phyloP scores from a whole-genome alignment of 2,329 filamentous ascomycete genomes.

The Claviceps sp. region DNA sequence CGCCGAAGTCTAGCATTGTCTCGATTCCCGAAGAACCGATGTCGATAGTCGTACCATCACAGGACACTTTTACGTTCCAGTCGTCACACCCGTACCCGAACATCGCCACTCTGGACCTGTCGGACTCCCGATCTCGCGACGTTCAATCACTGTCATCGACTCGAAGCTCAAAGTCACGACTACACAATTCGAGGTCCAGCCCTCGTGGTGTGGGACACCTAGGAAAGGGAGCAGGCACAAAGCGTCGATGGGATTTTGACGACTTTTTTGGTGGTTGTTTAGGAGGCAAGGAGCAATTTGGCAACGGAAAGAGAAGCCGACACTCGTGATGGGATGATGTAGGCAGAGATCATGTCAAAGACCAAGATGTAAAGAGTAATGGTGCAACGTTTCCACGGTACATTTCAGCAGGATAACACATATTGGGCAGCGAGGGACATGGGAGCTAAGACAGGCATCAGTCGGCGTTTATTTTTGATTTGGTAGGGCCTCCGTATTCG shows the following conservation, averaged over 20 bases:
- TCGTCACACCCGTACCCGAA: conserved; percentile 48
- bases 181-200: conserved; percentile 13
- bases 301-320: conserved; percentile 36
- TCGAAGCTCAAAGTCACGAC: conserved; percentile 16
- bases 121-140: conserved; percentile 34
- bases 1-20: conserved; percentile 14
- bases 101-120: conserved; percentile 46
- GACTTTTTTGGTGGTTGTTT: conserved; percentile 63
- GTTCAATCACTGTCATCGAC: conserved; percentile 14
- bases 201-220: conserved; percentile 28
- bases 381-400: conserved; percentile 6
- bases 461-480: conserved; percentile 18
- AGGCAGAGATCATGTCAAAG: conserved; percentile 5
- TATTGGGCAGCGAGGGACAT: conserved; percentile 21
- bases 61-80: conserved; percentile 57
- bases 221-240: conserved; percentile 53
- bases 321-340: conserved; percentile 22
- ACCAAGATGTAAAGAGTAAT: conserved; percentile 5
- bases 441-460: conserved; percentile 22
- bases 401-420: conserved; percentile 11
- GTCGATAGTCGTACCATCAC: conserved; percentile 37
- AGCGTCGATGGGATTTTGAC: conserved; percentile 58
- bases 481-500: conserved; percentile 17
- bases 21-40: conserved; percentile 15
- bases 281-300: conserved; percentile 47